phyloP scores from a whole-genome alignment of 2,329 filamentous ascomycete genomes.

The Calonectria multiphialidica region DNA sequence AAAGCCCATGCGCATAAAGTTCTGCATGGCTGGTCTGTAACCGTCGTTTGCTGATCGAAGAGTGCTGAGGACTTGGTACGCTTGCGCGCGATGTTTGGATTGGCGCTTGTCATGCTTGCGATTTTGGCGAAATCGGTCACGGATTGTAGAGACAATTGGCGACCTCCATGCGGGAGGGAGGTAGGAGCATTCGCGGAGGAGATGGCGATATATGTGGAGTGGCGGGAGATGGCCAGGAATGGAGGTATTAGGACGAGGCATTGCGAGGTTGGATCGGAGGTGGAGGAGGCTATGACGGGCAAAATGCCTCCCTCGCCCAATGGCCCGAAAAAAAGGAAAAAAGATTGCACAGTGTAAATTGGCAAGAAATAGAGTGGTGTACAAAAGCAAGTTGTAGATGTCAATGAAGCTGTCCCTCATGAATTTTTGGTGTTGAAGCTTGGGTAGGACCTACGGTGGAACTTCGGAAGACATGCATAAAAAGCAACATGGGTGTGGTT shows the following conservation, averaged over 20 bases:
- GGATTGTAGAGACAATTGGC: conserved; percentile 58
- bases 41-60: conserved; percentile 68
- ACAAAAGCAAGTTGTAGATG: background rate
- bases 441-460: background rate
- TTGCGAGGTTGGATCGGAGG: conserved; percentile 21
- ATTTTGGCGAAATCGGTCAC: conserved; percentile 59
- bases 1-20: conserved; percentile 62
- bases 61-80: conserved; percentile 56
- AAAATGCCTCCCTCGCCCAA: conserved; percentile 8
- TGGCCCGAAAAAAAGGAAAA: background rate
- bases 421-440: conserved; percentile 15
- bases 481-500: background rate
- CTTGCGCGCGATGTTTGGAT: conserved; percentile 53
- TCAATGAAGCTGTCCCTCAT: background rate
- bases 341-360: background rate
- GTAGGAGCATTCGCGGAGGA: conserved; percentile 72
- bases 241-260: conserved; percentile 45
- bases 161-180: conserved; percentile 64
- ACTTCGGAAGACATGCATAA: conserved; percentile 1
- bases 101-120: conserved; percentile 43
- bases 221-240: conserved; percentile 42
- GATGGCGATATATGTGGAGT: conserved; percentile 65
- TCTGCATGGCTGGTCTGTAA: conserved; percentile 58
- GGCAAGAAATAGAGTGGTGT: background rate
- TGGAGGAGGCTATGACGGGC: conserved; percentile 2